Percentiles rank a stretch among this genome's conserved stretches.
These are phyloP conservation scores for Serendipita indica DNA, from an alignment of 768 basidiomycete genomes.

Conservation along the genomic window DNA sequence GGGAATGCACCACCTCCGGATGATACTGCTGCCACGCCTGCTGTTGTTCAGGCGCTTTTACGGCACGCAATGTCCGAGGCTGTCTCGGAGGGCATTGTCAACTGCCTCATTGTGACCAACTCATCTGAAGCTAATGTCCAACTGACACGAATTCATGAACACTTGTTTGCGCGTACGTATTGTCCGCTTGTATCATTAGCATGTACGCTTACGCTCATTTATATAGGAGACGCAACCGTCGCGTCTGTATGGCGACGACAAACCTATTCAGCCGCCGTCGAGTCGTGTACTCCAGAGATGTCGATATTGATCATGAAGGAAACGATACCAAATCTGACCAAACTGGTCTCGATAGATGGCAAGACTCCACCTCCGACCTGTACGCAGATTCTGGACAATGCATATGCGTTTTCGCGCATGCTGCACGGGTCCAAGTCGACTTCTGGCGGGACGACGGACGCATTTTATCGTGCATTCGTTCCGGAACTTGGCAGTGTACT, in stretches of 20 bases:
- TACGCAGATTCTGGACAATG: conserved; percentile 49
- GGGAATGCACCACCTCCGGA: conserved; percentile 31
- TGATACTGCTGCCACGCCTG: conserved; percentile 28
- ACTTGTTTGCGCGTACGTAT: conserved; percentile 63
- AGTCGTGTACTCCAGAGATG: conserved; percentile 59
- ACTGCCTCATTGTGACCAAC: conserved; percentile 75
- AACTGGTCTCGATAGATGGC: conserved; percentile 30
- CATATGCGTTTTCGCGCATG: conserved; percentile 73
- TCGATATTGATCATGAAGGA: conserved; percentile 50
- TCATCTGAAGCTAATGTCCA: conserved; percentile 73
- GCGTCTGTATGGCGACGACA: conserved; percentile 82
- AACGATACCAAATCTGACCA: conserved; percentile 50
- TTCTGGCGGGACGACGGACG: conserved; percentile 37
- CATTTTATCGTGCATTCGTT: conserved; percentile 76
- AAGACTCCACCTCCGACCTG: conserved; percentile 31
- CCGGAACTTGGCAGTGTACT: conserved; percentile 65
- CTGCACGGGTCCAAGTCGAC: conserved; percentile 47
- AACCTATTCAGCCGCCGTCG: conserved; percentile 78
- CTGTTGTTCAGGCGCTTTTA: conserved; percentile 65
- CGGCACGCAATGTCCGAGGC: conserved; percentile 69
- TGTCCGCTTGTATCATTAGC: background rate
- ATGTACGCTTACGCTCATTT: background rate
- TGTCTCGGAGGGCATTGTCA: conserved; percentile 58
- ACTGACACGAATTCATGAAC: conserved; percentile 74
- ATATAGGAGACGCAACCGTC: conserved; percentile 68